Evolutionary conservation across 768 basidiomycete genomes (phyloP), one percentile per base, ranked within the genome.

Genomic region (Calocybe gangraenosa): DNA sequence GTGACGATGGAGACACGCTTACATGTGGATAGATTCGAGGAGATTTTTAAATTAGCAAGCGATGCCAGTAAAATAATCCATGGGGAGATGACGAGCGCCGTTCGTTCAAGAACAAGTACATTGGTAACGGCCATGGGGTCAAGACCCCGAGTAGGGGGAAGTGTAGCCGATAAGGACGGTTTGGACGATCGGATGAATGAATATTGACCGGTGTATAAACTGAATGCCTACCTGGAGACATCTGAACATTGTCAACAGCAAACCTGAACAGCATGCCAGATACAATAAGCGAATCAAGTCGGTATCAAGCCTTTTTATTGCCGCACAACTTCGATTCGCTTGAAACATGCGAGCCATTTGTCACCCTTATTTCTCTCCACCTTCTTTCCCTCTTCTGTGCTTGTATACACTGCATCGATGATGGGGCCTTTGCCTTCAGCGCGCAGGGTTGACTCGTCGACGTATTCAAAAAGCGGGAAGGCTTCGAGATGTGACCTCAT

Each of bases 381-480:
- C 64, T 99, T 99, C 65, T 84, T 91, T 4, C 96, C 95, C 66
- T 99, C 96, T 64, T 99, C 96, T 3, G 96, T 99, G 57, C 82
- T 82, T 25, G 69, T 78, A 63, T 84, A 84, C 14, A 95, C 82
- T 2, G 84, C 88, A 52, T 90, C 87, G n/a, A 94, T 60, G 37
- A 92, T 79, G 0, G 78, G 71, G 2, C 86, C 87, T 53, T 84
- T 81, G 14, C 88, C 89, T 51, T 87, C 78, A 8, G 71, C 68
- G n/a, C 87, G 78, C 15, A 97, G 73, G 19, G 80, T 77, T 22
- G 83, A 78, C 55, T 91, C 87, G 38, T 80, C 79, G 48, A 95
- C 74, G 23, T 74, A 70, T 52, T 92, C 79, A 63, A 99, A 98
- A 11, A 95, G 69, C 0, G 94, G 94, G 59, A 93, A 95, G 1